phyloP scores from a whole-genome alignment of 768 basidiomycete genomes.

The Pleurotus citrinopileatus region DNA sequence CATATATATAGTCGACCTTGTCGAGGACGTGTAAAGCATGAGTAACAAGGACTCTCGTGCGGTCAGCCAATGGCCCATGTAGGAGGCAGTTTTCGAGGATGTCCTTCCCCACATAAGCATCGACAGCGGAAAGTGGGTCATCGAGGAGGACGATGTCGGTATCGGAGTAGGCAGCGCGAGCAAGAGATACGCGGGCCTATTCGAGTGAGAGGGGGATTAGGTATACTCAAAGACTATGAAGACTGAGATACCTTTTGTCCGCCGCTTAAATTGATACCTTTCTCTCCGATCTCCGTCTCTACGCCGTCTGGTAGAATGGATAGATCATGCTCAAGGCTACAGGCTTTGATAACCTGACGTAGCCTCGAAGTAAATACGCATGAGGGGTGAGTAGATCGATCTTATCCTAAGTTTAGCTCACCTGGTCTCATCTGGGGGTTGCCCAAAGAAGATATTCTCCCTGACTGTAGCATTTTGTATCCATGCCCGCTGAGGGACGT shows the following conservation, averaged over 20 bases:
- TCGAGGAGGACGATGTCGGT: slow-evolving; percentile 77
- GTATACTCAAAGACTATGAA: not conserved
- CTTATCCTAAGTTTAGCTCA: slow-evolving; percentile 17
- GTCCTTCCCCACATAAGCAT: slow-evolving; percentile 69
- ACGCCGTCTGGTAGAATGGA: slow-evolving; percentile 70
- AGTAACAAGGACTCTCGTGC: slow-evolving; percentile 62
- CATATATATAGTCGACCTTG: slow-evolving; percentile 60
- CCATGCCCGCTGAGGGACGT: slow-evolving; percentile 64
- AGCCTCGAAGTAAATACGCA: slow-evolving; percentile 34
- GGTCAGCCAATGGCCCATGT: slow-evolving; percentile 45
- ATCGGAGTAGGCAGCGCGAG: slow-evolving; percentile 72
- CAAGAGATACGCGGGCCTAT: slow-evolving; percentile 72
- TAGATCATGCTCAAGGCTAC: slow-evolving; percentile 69
- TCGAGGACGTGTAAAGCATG: slow-evolving; percentile 59
- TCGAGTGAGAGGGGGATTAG: not conserved
- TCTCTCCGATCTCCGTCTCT: slow-evolving; percentile 72
- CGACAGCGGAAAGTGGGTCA: slow-evolving; percentile 79
- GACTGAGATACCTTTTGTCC: slow-evolving; percentile 29
- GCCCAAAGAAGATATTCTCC: slow-evolving; percentile 76
- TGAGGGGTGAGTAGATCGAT: not conserved
- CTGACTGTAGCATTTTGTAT: slow-evolving; percentile 66
- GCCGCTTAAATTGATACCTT: slow-evolving; percentile 66
- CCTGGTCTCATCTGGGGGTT: slow-evolving; percentile 56
- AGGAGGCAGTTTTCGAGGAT: slow-evolving; percentile 63
- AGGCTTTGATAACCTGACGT: slow-evolving; percentile 56